Evolutionary conservation across 306 rosid species (phyloP).

Genomic region (Vachellia collinsii): DNA sequence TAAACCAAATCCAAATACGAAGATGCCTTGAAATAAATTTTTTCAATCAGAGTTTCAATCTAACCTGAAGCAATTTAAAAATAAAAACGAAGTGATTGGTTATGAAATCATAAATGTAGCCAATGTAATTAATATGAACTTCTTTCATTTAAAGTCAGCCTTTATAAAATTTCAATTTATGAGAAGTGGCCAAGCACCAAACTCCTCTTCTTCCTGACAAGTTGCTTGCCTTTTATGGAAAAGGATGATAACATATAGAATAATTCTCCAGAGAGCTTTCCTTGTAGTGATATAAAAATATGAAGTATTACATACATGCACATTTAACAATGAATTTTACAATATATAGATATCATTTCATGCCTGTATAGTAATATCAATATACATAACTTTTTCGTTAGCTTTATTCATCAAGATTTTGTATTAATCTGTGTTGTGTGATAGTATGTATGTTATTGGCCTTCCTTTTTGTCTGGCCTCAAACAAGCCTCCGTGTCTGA

Average conservation of each 20-base stretch:
- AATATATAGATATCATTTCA: slow-evolving; percentile 8
- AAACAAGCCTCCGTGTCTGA: slow-evolving; percentile 27
- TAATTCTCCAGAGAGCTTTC: slow-evolving; percentile 18
- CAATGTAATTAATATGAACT: background rate
- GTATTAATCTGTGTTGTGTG: slow-evolving; percentile 12
- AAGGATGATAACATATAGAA: background rate
- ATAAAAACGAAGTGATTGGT: too few relatives aligned
- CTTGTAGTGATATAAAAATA: background rate
- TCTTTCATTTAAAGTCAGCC: background rate
- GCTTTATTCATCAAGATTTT: slow-evolving; percentile 11
- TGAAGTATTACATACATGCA: slow-evolving; percentile 22
- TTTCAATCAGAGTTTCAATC: too few relatives aligned
- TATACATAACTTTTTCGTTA: slow-evolving; percentile 25
- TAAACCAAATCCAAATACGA: too few relatives aligned
- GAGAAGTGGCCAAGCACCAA: background rate
- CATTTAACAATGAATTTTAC: slow-evolving; percentile 36
- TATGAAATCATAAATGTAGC: background rate
- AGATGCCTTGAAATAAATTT: too few relatives aligned
- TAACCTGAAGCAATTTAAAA: too few relatives aligned
- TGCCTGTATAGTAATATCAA: slow-evolving; percentile 3
- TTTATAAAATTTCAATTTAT: background rate
- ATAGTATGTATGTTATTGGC: slow-evolving; percentile 36
- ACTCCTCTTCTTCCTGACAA: background rate
- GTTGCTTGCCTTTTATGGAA: background rate
- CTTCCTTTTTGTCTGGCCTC: slow-evolving; percentile 20